Evolutionary conservation across 2,329 filamentous ascomycete genomes (phyloP), one percentile per base, ranked within the genome.

Genomic region (Penicillium oxalicum): DNA sequence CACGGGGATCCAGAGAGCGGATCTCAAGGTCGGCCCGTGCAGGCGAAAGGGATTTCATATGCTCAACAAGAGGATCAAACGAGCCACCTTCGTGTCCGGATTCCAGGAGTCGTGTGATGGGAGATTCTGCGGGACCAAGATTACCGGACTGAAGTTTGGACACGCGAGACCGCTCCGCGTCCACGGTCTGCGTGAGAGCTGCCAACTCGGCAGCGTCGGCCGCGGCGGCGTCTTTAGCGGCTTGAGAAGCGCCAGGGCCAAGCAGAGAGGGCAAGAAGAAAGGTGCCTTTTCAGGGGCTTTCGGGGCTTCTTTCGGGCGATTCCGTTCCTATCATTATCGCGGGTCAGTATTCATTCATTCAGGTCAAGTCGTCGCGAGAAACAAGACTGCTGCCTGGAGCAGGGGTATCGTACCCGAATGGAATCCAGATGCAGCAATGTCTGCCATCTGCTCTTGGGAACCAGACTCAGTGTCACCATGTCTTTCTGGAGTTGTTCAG

Each of bases 381-480:
- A 18, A 18, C 18, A 18, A 18, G 18, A 18, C 18, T 18, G 18
- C 18, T 18, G 18, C 18, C 11, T 3, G 9, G 18, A 9, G 4
- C 8, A 40, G 11, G 25, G 5, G 36, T 6, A 18, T 39, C 9
- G 29, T 65, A 74, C 74, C 58, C 73, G 87, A 65, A 98, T 95
- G 26, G 90, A 74, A 63, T 98, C 93, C 2, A 98, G 78, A 67
- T 98, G 88, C 27, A 98, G 76, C 11, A 98, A 76, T 1, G 90
- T 96, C 69, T 97, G 91, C 93, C 93, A 98, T 60, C 87, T 82
- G 53, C 87, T 89, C 67, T 87, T 90, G 9, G 93, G 94, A 4
- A 97, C 85, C 44, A 97, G 70, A 68, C 88, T 94, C 48, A 98
- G 77, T 0, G 91, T 96, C 64, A 91, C 85, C 71, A 98, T 85